Evolutionary conservation across 2,329 filamentous ascomycete genomes (phyloP).

Genomic region (Aspergillus udagawae): DNA sequence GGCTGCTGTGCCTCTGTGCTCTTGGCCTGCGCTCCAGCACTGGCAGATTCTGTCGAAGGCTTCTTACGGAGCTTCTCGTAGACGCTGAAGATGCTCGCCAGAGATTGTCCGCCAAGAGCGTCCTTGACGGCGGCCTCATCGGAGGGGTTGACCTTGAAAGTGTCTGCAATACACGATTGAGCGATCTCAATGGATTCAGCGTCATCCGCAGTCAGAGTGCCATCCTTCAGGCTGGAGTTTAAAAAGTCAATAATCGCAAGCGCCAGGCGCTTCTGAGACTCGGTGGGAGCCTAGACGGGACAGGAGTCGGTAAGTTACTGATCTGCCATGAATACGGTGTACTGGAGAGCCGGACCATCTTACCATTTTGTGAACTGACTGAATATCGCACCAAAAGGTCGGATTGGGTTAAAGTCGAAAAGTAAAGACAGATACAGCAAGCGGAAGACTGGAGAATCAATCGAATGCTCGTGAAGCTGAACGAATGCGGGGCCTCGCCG

Average conservation of each 20-base stretch:
- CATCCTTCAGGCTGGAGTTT: slow-evolving; percentile 75
- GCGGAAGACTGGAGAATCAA: slow-evolving; percentile 2
- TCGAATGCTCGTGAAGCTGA: background rate
- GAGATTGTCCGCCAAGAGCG: slow-evolving; percentile 79
- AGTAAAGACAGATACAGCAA: background rate
- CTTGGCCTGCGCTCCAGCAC: slow-evolving; percentile 39
- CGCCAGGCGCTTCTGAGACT: slow-evolving; percentile 80
- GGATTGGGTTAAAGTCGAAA: background rate
- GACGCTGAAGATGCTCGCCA: slow-evolving; percentile 87
- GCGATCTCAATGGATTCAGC: slow-evolving; percentile 92
- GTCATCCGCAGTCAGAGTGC: slow-evolving; percentile 82
- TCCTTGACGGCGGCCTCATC: slow-evolving; percentile 68
- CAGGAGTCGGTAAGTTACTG: background rate
- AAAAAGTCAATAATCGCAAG: slow-evolving; percentile 98
- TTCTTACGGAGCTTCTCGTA: slow-evolving; percentile 90
- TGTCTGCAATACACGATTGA: slow-evolving; percentile 87
- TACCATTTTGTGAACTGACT: background rate
- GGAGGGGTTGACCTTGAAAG: slow-evolving; percentile 88
- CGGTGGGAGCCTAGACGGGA: slow-evolving; percentile 35
- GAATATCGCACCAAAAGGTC: slow-evolving; percentile 15
- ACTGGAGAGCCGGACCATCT: background rate
- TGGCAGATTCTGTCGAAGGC: slow-evolving; percentile 45
- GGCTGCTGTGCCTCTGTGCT: slow-evolving; percentile 35
- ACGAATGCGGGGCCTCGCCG: background rate
- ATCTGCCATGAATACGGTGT: background rate